These are phyloP conservation scores for Stemphylium vesicarium DNA, from an alignment of 2,329 filamentous ascomycete genomes.

Conservation along the genomic window DNA sequence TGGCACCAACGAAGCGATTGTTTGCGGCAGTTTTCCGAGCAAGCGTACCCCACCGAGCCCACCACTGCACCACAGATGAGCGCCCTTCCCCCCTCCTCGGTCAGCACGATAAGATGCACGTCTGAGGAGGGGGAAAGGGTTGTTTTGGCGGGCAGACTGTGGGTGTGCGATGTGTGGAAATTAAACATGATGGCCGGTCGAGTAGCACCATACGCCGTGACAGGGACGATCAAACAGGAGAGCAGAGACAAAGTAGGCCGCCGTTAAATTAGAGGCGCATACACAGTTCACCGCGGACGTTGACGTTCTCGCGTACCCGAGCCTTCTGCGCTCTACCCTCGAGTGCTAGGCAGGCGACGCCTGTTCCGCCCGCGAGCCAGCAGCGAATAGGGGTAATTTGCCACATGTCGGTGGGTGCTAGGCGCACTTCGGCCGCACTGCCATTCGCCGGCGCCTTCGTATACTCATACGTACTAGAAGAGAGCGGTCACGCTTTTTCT, in stretches of 20 bases:
- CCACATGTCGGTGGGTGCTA: slow-evolving; percentile 8
- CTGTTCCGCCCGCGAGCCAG: slow-evolving; percentile 3
- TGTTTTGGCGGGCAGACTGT: neutral
- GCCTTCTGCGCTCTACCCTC: neutral
- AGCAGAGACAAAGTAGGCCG: neutral
- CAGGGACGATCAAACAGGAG: slow-evolving; percentile 26
- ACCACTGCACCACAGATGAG: neutral
- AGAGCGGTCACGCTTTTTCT: slow-evolving; percentile 3
- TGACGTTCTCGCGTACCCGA: slow-evolving; percentile 4
- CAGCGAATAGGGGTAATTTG: slow-evolving; percentile 18
- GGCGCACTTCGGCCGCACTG: slow-evolving; percentile 8
- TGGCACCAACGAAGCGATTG: neutral
- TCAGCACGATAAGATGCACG: neutral
- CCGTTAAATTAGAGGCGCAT: slow-evolving; percentile 6
- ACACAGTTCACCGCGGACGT: slow-evolving; percentile 13
- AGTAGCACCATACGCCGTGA: slow-evolving; percentile 9
- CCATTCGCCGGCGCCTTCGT: slow-evolving; percentile 4
- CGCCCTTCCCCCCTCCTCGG: neutral
- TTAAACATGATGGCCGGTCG: slow-evolving; percentile 4
- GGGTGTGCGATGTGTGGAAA: slow-evolving; percentile 2
- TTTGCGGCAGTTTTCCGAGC: slow-evolving; percentile 5
- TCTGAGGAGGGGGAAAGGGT: neutral
- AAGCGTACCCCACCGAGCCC: slow-evolving; percentile 10
- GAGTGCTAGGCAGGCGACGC: slow-evolving; percentile 2
- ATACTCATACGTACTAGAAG: slow-evolving; percentile 8